Evolutionary conservation across 805 yeast genomes (phyloP).

Genomic region (Lipomyces spencermartinsiae): DNA sequence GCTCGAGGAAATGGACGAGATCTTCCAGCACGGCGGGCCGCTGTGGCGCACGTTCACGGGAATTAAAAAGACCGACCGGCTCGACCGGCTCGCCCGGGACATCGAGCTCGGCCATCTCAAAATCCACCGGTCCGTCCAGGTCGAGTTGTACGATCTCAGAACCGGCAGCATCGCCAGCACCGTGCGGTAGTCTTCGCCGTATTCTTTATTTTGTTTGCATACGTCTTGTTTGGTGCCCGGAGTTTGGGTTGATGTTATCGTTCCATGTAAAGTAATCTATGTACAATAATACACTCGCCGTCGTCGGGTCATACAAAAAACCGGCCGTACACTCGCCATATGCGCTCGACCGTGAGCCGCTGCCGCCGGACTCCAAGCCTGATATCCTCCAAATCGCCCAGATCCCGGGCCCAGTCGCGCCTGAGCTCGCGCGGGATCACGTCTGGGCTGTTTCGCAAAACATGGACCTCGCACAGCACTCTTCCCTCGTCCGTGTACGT

Average conservation of each 20-base stretch:
- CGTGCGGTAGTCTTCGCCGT: too few relatives aligned
- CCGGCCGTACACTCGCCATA: slow-evolving; percentile 35
- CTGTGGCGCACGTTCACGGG: slow-evolving; percentile 35
- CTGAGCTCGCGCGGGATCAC: slow-evolving; percentile 56
- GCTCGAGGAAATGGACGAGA: slow-evolving; percentile 67
- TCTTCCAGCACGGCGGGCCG: slow-evolving; percentile 51
- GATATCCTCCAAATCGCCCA: slow-evolving; percentile 61
- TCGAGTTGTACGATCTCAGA: slow-evolving; percentile 13
- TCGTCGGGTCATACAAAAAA: slow-evolving; percentile 9
- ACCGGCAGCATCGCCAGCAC: neutral
- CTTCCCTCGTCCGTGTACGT: slow-evolving; percentile 60
- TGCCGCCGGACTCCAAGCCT: slow-evolving; percentile 51
- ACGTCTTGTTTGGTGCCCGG: neutral
- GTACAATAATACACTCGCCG: neutral
- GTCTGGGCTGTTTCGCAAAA: slow-evolving; percentile 59
- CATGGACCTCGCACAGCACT: slow-evolving; percentile 68
- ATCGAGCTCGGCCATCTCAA: slow-evolving; percentile 31
- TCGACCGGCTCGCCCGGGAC: slow-evolving; percentile 30
- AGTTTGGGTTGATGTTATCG: neutral
- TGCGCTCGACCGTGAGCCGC: slow-evolving; percentile 52
- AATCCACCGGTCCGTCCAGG: slow-evolving; percentile 14
- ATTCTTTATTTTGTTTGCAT: neutral
- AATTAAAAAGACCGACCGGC: neutral
- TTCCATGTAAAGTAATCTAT: neutral
- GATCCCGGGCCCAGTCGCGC: slow-evolving; percentile 66